These are phyloP conservation scores for Cronartium ribicola DNA, from an alignment of 1,284 basidiomycete genomes.

Conservation along the genomic window DNA sequence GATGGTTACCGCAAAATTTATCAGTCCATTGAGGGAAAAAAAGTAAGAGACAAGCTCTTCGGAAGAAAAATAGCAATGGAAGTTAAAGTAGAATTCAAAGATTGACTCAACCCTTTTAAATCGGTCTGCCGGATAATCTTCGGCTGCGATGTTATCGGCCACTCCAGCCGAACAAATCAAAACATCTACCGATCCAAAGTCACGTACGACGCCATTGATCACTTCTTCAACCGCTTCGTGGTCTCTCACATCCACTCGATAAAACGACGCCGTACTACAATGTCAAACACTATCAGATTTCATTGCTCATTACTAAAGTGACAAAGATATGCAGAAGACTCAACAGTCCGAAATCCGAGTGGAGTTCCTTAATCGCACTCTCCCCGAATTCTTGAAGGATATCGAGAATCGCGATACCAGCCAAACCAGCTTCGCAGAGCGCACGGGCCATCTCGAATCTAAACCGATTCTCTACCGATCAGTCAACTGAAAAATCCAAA, in stretches of 20 bases:
- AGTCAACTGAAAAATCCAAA: neutral
- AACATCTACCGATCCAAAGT: conserved; percentile 33
- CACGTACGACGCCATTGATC: conserved; percentile 36
- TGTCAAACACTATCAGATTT: neutral
- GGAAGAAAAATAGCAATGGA: neutral
- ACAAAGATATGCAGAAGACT: neutral
- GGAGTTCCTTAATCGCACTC: conserved; percentile 31
- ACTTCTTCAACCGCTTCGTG: conserved; percentile 38
- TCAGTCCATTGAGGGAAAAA: neutral
- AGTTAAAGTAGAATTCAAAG: neutral
- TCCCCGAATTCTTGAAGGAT: conserved; percentile 42
- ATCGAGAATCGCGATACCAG: conserved; percentile 42
- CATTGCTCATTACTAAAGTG: neutral
- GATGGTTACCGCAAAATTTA: neutral
- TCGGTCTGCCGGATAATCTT: conserved; percentile 42
- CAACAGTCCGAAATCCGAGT: conserved; percentile 24
- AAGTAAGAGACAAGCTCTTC: neutral
- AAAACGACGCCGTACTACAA: conserved; percentile 39
- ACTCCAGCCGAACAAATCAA: conserved; percentile 43
- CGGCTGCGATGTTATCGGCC: conserved; percentile 42
- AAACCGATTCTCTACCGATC: neutral
- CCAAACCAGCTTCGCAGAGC: conserved; percentile 42
- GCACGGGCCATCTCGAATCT: conserved; percentile 41
- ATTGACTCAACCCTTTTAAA: conserved; percentile 38
- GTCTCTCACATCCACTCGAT: conserved; percentile 38